A percentile compares a stretch with the other conserved stretches of the same genome.
Conservation (phyloP, 495 filamentous ascomycete genomes). For the Penicillium tannophilum region DNA sequence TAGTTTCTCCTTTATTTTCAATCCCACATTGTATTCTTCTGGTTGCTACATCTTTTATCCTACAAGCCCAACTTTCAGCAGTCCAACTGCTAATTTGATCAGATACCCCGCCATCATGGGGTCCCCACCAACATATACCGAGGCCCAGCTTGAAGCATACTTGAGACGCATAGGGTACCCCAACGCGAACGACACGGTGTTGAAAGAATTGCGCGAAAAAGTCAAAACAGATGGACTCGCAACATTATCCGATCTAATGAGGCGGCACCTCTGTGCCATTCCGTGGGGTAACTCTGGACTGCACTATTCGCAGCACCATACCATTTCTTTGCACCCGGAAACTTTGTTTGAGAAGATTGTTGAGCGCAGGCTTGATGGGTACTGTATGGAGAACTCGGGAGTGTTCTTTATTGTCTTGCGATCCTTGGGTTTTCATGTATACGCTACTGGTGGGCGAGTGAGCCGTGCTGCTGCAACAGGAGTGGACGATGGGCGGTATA, state of each 20-base stretch:
- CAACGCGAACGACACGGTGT: not conserved
- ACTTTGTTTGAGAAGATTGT: conserved; percentile 69
- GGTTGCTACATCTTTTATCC: not conserved
- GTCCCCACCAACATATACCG: conserved; percentile 27
- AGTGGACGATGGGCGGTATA: conserved; percentile 27
- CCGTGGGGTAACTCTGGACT: conserved; percentile 69
- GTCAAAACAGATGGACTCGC: conserved; percentile 27
- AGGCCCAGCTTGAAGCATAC: conserved; percentile 37
- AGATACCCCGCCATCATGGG: conserved; percentile 12
- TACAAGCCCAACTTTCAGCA: conserved; percentile 7
- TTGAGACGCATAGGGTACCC: conserved; percentile 38
- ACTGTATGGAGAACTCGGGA: conserved; percentile 76
- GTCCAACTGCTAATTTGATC: not conserved
- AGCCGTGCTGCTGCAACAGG: conserved; percentile 26
- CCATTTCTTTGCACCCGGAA: conserved; percentile 59
- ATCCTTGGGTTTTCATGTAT: conserved; percentile 60
- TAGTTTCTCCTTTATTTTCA: not conserved
- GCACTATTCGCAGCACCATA: conserved; percentile 58
- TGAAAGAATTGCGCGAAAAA: conserved; percentile 18
- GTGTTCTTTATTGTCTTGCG: conserved; percentile 64
- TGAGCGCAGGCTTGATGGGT: conserved; percentile 64
- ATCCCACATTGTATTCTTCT: not conserved
- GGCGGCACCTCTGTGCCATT: conserved; percentile 56
- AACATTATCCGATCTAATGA: conserved; percentile 33
- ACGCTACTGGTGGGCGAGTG: conserved; percentile 49